Evolutionary conservation across 2,329 filamentous ascomycete genomes (phyloP).

Genomic region (Aspergillaceae sp.): DNA sequence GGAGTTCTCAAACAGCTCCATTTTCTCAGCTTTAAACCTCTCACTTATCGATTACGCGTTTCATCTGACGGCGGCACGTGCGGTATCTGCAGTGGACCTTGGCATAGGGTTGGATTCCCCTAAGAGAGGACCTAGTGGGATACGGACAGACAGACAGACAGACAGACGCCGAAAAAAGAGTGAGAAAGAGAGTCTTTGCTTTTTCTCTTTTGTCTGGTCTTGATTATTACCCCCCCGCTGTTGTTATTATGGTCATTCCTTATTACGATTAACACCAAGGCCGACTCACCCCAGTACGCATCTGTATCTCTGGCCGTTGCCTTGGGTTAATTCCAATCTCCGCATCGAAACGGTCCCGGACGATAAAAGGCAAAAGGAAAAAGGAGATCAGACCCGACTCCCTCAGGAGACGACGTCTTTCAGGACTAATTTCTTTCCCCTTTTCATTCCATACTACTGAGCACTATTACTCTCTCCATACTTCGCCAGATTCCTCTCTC

Average conservation of each 20-base stretch:
- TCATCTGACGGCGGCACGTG: constrained; percentile 1
- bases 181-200: too few species aligned
- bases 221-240: not conserved
- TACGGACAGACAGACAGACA: too few species aligned
- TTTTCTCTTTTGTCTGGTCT: too few species aligned
- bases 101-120: not conserved
- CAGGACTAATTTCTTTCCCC: not conserved
- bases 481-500: not conserved
- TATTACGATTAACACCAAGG: not conserved
- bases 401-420: not conserved
- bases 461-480: not conserved
- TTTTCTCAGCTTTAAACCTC: not conserved
- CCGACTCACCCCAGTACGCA: too few species aligned
- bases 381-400: not conserved
- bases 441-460: not conserved
- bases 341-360: not conserved
- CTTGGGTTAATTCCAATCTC: not conserved
- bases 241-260: not conserved
- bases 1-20: too few species aligned
- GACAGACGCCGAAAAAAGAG: too few species aligned
- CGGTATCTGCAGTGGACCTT: not conserved
- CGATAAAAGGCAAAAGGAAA: not conserved
- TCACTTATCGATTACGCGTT: not conserved
- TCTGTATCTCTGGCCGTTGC: not conserved
- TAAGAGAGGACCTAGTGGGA: too few species aligned